Percentiles rank a stretch among this genome's conserved stretches.
phyloP scores from a whole-genome alignment of 2,329 filamentous ascomycete genomes.

The Chaetoscypha palmicola region DNA sequence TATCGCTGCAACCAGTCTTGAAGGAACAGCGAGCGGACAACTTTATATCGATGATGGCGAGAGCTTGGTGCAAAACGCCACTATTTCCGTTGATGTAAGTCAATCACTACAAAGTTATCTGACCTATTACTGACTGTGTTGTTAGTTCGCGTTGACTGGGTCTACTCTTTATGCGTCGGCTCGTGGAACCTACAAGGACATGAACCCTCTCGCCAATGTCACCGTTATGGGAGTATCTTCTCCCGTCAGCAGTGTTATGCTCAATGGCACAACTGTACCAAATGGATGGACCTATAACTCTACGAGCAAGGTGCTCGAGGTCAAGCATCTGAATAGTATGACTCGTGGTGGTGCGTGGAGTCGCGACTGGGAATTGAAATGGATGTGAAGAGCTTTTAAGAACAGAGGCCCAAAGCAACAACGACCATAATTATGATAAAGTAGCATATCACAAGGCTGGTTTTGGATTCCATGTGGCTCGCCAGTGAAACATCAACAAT shows the following conservation, averaged over 20 bases:
- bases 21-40: conserved; percentile 57
- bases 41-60: conserved; percentile 77
- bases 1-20: conserved; percentile 55
- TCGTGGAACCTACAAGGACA: conserved; percentile 47
- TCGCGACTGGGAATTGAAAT: conserved; percentile 49
- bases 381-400: no score
- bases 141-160: conserved; percentile 36
- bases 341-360: conserved; percentile 52
- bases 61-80: conserved; percentile 50
- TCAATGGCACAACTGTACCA: conserved; percentile 44
- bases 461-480: no score
- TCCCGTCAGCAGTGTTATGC: conserved; percentile 38
- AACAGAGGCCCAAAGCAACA: no score
- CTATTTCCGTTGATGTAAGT: conserved; percentile 42
- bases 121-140: not conserved
- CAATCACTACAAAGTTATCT: not conserved
- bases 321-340: conserved; percentile 42
- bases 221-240: conserved; percentile 52
- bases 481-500: no score
- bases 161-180: conserved; percentile 42
- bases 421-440: no score
- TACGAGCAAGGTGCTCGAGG: conserved; percentile 40
- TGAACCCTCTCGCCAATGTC: conserved; percentile 52
- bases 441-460: no score
- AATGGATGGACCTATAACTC: conserved; percentile 42